These are phyloP conservation scores for Rossbeevera mucosa DNA, from an alignment of 768 basidiomycete genomes.

Conservation along the genomic window DNA sequence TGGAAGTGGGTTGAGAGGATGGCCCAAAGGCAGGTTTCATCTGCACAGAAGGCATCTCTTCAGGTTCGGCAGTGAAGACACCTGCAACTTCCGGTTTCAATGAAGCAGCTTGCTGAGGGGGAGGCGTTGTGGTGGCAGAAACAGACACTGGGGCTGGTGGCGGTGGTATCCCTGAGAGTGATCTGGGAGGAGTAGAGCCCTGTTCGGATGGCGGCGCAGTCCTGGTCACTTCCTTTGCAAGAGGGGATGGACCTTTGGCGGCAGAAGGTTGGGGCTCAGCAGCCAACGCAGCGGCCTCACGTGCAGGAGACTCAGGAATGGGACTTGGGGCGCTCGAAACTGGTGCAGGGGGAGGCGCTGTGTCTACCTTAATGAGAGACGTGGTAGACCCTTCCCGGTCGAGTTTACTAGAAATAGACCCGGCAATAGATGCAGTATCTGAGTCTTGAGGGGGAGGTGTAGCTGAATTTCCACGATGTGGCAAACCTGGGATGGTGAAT, in stretches of 20 bases:
- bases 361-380: slow-evolving; percentile 33
- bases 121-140: slow-evolving; percentile 12
- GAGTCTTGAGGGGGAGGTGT: slow-evolving; percentile 27
- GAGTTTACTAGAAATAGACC: slow-evolving; percentile 26
- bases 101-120: slow-evolving; percentile 3
- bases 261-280: slow-evolving; percentile 24
- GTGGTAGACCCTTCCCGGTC: slow-evolving; percentile 28
- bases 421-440: slow-evolving; percentile 24
- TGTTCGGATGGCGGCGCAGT: slow-evolving; percentile 14
- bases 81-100: slow-evolving; percentile 37
- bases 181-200: slow-evolving; percentile 17
- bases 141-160: slow-evolving; percentile 15
- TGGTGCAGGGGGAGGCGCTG: slow-evolving; percentile 26
- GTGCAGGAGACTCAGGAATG: slow-evolving; percentile 64
- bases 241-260: slow-evolving; percentile 40
- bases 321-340: slow-evolving; percentile 47
- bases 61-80: slow-evolving; percentile 50
- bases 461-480: slow-evolving; percentile 21
- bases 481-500: slow-evolving; percentile 40
- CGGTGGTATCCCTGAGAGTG: slow-evolving; percentile 18
- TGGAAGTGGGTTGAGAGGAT: slow-evolving; percentile 16
- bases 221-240: slow-evolving; percentile 29
- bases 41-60: slow-evolving; percentile 26
- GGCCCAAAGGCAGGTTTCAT: slow-evolving; percentile 5
- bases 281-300: slow-evolving; percentile 45